Evolutionary conservation across 1,284 basidiomycete genomes (phyloP).

Genomic region (Irpex sp.): DNA sequence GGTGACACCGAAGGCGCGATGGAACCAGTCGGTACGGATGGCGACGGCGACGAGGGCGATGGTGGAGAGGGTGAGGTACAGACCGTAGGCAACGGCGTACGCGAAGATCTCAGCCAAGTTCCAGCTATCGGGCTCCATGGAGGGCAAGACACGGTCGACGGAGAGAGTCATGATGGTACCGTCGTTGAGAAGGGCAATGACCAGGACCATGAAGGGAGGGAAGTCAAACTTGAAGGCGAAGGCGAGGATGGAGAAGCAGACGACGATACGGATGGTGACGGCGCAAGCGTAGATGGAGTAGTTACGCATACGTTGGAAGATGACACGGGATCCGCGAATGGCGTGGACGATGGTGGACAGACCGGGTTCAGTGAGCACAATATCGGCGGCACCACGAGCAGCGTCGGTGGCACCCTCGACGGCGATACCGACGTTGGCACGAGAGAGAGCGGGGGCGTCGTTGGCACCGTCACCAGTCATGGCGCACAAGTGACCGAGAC

Average conservation of each 20-base stretch:
- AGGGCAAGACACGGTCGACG: conserved; percentile 94
- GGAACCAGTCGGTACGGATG: conserved; percentile 88
- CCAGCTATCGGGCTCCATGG: conserved; percentile 91
- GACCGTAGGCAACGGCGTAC: conserved; percentile 91
- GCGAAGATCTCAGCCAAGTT: conserved; percentile 95
- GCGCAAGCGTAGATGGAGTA: conserved; percentile 92
- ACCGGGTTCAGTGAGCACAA: conserved; percentile 93
- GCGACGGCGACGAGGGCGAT: conserved; percentile 83
- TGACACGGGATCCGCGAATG: conserved; percentile 92
- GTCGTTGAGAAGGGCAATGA: conserved; percentile 96
- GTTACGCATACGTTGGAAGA: conserved; percentile 98
- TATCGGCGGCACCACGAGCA: conserved; percentile 93
- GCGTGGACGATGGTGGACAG: conserved; percentile 96
- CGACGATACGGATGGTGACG: conserved; percentile 97
- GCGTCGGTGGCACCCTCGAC: conserved; percentile 97
- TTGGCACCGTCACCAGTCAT: conserved; percentile 99
- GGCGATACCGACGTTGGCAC: conserved; percentile 96
- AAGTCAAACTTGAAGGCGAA: conserved; percentile 97
- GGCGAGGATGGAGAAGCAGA: conserved; percentile 93
- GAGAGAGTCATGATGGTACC: conserved; percentile 99
- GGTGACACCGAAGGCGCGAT: conserved; percentile 77
- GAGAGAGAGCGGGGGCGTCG: conserved; percentile 90
- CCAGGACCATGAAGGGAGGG: conserved; percentile 99
- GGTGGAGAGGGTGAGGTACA: conserved; percentile 90
- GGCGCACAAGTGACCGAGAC: conserved; percentile 83